phyloP scores from a whole-genome alignment of 1,284 basidiomycete genomes.

The Moniliella sp. region DNA sequence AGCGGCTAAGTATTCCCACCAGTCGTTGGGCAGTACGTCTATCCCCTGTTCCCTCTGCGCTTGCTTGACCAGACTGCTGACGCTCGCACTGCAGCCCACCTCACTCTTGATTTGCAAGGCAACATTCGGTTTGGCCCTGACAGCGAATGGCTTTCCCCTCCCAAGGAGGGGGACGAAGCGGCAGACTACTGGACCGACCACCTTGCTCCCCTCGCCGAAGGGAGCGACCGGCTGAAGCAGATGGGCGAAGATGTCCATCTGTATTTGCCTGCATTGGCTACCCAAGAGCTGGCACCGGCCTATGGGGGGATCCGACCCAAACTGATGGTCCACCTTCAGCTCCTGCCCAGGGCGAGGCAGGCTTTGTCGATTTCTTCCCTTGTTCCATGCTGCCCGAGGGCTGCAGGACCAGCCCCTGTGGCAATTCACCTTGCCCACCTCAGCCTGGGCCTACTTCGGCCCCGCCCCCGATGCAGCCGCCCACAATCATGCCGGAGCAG shows the following conservation, averaged over 20 bases:
- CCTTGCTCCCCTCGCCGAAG: slow-evolving; percentile 6
- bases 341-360: slow-evolving; percentile 40
- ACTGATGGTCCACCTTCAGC: slow-evolving; percentile 54
- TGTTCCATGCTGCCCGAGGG: slow-evolving; percentile 17
- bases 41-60: background rate
- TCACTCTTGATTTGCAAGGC: slow-evolving; percentile 53
- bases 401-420: slow-evolving; percentile 14
- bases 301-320: slow-evolving; percentile 84
- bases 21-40: slow-evolving; percentile 20
- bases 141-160: slow-evolving; percentile 53
- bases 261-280: slow-evolving; percentile 53
- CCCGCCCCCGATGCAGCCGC: background rate
- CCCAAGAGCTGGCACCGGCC: slow-evolving; percentile 54
- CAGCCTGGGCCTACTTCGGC: slow-evolving; percentile 4
- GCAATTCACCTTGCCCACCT: slow-evolving; percentile 9
- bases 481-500: slow-evolving; percentile 2
- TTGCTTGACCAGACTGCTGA: background rate
- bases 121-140: slow-evolving; percentile 83
- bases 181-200: slow-evolving; percentile 15
- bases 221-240: slow-evolving; percentile 12
- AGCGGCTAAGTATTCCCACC: slow-evolving; percentile 14
- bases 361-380: slow-evolving; percentile 55
- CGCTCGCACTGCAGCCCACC: slow-evolving; percentile 4
- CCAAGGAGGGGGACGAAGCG: slow-evolving; percentile 3
- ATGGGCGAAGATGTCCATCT: slow-evolving; percentile 21